phyloP scores from a whole-genome alignment of 2,329 filamentous ascomycete genomes.

The Neodidymelliopsis sp. region DNA sequence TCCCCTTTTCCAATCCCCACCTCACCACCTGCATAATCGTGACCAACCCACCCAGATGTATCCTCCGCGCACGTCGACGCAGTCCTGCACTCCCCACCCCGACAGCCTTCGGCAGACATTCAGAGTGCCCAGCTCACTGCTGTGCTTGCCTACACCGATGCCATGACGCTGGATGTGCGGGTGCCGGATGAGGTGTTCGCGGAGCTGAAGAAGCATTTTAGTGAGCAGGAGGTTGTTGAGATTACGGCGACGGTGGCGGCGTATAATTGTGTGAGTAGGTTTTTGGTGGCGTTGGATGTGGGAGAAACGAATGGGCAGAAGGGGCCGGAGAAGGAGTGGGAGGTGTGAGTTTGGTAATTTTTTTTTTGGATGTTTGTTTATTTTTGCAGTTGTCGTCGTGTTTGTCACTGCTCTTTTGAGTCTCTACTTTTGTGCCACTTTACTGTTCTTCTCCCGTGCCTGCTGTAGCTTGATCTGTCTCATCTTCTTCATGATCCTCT shows the following conservation, averaged over 20 bases:
- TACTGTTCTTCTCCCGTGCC: background rate
- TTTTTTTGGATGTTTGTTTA: no score
- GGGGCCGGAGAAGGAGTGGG: conserved; percentile 25
- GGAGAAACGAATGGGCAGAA: conserved; percentile 51
- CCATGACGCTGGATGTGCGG: conserved; percentile 78
- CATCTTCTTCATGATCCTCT: conserved; percentile 13
- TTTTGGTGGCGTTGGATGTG: conserved; percentile 80
- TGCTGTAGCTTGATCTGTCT: conserved; percentile 1
- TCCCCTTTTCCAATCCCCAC: no score
- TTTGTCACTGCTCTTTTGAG: no score
- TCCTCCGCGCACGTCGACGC: conserved; percentile 57
- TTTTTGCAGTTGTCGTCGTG: no score
- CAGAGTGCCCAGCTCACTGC: conserved; percentile 70
- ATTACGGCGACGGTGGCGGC: conserved; percentile 79
- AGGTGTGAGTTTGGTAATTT: no score
- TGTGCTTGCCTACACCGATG: conserved; percentile 77
- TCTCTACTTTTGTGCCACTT: background rate
- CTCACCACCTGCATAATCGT: no score
- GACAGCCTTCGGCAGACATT: conserved; percentile 8
- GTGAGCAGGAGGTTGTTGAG: conserved; percentile 78
- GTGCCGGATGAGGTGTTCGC: conserved; percentile 75
- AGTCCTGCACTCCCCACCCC: conserved; percentile 32
- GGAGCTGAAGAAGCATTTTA: conserved; percentile 67
- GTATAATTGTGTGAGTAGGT: conserved; percentile 87
- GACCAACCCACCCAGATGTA: no score